phyloP scores from a whole-genome alignment of 495 filamentous ascomycete genomes.

The Geoglossum glabrum region DNA sequence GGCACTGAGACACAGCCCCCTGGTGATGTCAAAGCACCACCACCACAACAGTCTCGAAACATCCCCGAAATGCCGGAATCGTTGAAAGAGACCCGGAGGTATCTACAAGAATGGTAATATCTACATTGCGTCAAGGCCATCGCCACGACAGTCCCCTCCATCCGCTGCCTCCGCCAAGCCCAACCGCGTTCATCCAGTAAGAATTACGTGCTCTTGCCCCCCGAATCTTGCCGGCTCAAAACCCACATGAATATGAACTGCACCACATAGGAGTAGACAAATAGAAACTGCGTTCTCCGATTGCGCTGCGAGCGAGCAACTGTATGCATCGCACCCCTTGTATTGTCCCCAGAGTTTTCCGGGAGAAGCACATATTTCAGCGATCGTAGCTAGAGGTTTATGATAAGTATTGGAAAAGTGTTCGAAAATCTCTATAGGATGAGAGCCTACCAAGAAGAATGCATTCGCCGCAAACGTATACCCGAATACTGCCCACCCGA shows the following conservation, averaged over 20 bases:
- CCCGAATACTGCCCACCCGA: constrained; percentile 70
- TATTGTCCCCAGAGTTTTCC: constrained; percentile 45
- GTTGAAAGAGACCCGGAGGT: neutral
- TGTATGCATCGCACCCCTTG: constrained; percentile 49
- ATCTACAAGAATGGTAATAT: neutral
- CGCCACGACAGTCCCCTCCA: too few relatives aligned
- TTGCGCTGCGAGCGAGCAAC: constrained; percentile 68
- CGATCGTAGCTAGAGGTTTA: constrained; percentile 52
- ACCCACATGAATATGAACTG: constrained; percentile 94
- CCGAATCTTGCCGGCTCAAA: constrained; percentile 36
- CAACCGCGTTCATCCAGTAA: neutral
- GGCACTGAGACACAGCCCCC: too few relatives aligned
- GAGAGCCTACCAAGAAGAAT: constrained; percentile 58
- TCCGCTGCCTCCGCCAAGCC: too few relatives aligned
- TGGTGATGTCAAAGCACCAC: too few relatives aligned
- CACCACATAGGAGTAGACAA: constrained; percentile 82
- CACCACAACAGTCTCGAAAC: too few relatives aligned
- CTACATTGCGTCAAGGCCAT: neutral
- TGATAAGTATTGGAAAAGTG: neutral
- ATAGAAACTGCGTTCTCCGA: constrained; percentile 83
- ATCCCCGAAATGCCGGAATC: neutral
- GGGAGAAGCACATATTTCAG: constrained; percentile 91
- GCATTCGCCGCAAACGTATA: constrained; percentile 90
- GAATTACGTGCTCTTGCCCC: neutral
- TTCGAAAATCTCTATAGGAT: neutral